These are phyloP conservation scores for Schizosaccharomyces pombe DNA, from an alignment of 805 yeast species.

Conservation along the genomic window DNA sequence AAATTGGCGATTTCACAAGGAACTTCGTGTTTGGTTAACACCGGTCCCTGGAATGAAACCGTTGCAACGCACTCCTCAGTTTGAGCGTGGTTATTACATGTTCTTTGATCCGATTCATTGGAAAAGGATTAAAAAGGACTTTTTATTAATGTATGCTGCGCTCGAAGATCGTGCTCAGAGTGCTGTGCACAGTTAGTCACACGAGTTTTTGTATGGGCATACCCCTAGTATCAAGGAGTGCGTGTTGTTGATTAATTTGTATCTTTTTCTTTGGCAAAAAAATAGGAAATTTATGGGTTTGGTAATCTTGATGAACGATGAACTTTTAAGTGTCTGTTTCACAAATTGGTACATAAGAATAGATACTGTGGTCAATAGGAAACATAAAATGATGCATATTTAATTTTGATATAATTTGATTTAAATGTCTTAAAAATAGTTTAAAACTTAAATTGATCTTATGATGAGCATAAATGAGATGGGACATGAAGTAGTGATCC, in stretches of 20 bases:
- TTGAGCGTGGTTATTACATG: constrained; percentile 79
- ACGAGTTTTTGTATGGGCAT: neutral
- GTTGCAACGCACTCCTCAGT: constrained; percentile 50
- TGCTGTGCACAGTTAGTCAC: neutral
- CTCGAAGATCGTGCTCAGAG: constrained; percentile 2
- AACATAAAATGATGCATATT: no score
- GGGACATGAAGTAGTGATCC: no score
- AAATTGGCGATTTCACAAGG: constrained; percentile 94
- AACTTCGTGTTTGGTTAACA: constrained; percentile 86
- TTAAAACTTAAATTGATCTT: no score
- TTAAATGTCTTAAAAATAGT: no score
- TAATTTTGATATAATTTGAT: no score
- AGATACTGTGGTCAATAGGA: no score
- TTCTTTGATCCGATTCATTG: constrained; percentile 90
- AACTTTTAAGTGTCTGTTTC: no score
- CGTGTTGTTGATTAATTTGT: no score
- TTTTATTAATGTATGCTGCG: constrained; percentile 1
- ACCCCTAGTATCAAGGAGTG: no score
- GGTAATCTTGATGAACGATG: neutral
- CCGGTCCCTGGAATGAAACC: constrained; percentile 83
- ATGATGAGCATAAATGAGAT: no score
- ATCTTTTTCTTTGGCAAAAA: no score
- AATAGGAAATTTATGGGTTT: neutral
- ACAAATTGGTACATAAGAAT: no score
- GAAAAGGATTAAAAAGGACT: constrained; percentile 49